Evolutionary conservation across 2,329 filamentous ascomycete species (phyloP).

Genomic region (Colletotrichum liaoningense): DNA sequence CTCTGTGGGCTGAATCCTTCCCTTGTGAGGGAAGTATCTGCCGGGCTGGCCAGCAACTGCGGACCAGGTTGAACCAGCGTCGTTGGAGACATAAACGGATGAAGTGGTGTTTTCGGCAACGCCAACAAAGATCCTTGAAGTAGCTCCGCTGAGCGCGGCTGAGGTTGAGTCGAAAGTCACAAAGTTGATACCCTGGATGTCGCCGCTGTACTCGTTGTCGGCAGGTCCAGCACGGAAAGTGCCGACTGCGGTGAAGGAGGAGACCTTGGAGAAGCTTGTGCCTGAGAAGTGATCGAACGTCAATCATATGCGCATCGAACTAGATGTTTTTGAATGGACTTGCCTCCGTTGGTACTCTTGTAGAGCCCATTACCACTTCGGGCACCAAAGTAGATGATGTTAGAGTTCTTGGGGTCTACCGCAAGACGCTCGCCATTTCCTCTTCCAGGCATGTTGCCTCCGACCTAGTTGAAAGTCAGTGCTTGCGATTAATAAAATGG

Average conservation of each 20-base stretch:
- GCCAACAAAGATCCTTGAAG: conserved; percentile 68
- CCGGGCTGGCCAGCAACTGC: conserved; percentile 61
- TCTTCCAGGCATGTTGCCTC: conserved; percentile 71
- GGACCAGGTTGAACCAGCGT: conserved; percentile 65
- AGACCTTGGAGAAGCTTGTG: conserved; percentile 62
- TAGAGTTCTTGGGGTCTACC: conserved; percentile 67
- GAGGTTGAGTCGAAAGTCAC: conserved; percentile 68
- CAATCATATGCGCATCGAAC: conserved; percentile 56
- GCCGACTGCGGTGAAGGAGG: conserved; percentile 64
- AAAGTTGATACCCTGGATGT: conserved; percentile 60
- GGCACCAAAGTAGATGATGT: conserved; percentile 69
- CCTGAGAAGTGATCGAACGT: conserved; percentile 59
- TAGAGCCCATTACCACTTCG: conserved; percentile 69
- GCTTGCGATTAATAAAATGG: fast-evolving
- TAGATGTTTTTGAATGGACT: conserved; percentile 59
- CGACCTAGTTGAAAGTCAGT: conserved; percentile 53
- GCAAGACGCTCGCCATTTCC: conserved; percentile 69
- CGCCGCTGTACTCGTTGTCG: conserved; percentile 55
- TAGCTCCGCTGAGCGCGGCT: conserved; percentile 55
- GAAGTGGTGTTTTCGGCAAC: conserved; percentile 63
- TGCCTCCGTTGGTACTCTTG: conserved; percentile 67
- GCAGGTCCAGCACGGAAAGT: conserved; percentile 58
- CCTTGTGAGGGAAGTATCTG: conserved; percentile 65
- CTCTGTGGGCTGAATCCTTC: conserved; percentile 61
- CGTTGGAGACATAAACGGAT: conserved; percentile 64